phyloP scores from a whole-genome alignment of 1,284 basidiomycete genomes.

The Vanrija humicola region DNA sequence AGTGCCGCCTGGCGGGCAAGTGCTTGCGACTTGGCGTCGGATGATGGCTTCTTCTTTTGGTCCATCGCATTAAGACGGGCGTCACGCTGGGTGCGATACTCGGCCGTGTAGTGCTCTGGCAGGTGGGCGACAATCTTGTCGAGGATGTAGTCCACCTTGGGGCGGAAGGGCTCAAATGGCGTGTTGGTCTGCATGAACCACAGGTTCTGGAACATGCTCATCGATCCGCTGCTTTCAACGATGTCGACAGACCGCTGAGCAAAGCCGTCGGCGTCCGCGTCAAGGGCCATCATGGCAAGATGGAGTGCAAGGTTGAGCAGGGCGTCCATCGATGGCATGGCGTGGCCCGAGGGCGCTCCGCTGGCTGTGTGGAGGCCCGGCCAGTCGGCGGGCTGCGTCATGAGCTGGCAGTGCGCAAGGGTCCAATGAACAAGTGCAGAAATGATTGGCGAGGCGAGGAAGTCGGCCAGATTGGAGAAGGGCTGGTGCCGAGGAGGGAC shows the following conservation, averaged over 20 bases:
- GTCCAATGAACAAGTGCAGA: conserved; percentile 36
- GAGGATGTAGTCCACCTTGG: conserved; percentile 71
- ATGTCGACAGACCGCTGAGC: conserved; percentile 56
- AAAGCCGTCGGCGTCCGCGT: conserved; percentile 64
- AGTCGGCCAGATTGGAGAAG: conserved; percentile 34
- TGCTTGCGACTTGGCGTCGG: conserved; percentile 26
- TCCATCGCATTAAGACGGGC: conserved; percentile 12
- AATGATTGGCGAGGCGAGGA: conserved; percentile 31
- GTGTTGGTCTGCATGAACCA: conserved; percentile 71
- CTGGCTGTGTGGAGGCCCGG: conserved; percentile 12
- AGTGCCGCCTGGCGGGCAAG: conserved; percentile 70
- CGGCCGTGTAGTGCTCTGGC: conserved; percentile 51
- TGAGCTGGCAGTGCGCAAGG: conserved; percentile 34
- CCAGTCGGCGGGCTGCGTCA: conserved; percentile 31
- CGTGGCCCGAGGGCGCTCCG: conserved; percentile 14
- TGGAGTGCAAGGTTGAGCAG: conserved; percentile 86
- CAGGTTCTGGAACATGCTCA: conserved; percentile 58
- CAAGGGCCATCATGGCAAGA: conserved; percentile 73
- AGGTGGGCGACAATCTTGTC: conserved; percentile 57
- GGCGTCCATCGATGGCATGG: conserved; percentile 38
- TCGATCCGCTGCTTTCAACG: conserved; percentile 51
- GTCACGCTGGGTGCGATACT: conserved; percentile 49
- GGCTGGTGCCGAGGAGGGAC: conserved; percentile 48
- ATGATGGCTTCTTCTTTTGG: conserved; percentile 50
- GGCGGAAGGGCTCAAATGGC: conserved; percentile 65